These are phyloP conservation scores for Beauveria asiatica DNA, from an alignment of 2,329 filamentous ascomycete genomes.

Conservation along the genomic window DNA sequence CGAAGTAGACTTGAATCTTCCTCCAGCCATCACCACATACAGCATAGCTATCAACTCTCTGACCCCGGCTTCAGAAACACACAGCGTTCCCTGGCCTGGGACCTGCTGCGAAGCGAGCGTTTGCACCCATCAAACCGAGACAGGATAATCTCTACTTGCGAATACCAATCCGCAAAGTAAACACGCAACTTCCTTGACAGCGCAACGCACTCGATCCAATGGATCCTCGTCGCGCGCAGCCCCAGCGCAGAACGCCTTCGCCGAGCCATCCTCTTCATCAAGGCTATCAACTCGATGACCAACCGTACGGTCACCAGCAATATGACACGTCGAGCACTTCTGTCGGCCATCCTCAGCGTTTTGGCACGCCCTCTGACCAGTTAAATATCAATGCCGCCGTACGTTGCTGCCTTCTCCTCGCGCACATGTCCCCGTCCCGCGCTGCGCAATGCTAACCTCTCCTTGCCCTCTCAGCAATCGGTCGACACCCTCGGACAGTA, in stretches of 20 bases:
- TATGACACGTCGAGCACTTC: slow-evolving; percentile 19
- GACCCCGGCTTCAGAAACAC: not conserved
- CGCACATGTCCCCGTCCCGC: not conserved
- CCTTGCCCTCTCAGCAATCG: slow-evolving; percentile 34
- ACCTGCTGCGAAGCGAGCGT: not conserved
- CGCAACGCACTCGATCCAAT: slow-evolving; percentile 3
- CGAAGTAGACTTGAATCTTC: no score
- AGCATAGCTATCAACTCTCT: not conserved
- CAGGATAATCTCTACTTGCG: no score
- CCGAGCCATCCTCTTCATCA: slow-evolving; percentile 65
- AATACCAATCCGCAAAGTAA: no score
- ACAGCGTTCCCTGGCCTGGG: not conserved
- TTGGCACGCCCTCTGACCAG: slow-evolving; percentile 60
- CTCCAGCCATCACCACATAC: not conserved
- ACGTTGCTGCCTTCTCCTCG: slow-evolving; percentile 28
- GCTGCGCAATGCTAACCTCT: not conserved
- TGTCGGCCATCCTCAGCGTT: slow-evolving; percentile 22
- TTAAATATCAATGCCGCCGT: slow-evolving; percentile 80
- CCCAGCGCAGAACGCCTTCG: slow-evolving; percentile 58
- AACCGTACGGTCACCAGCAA: slow-evolving; percentile 49
- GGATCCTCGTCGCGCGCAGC: slow-evolving; percentile 23
- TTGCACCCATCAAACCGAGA: no score
- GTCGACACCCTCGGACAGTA: slow-evolving; percentile 27
- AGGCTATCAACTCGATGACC: slow-evolving; percentile 76
- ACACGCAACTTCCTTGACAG: not conserved